Evolutionary conservation across 2,329 filamentous ascomycete species (phyloP).

Genomic region (Colletotrichum tanaceti): DNA sequence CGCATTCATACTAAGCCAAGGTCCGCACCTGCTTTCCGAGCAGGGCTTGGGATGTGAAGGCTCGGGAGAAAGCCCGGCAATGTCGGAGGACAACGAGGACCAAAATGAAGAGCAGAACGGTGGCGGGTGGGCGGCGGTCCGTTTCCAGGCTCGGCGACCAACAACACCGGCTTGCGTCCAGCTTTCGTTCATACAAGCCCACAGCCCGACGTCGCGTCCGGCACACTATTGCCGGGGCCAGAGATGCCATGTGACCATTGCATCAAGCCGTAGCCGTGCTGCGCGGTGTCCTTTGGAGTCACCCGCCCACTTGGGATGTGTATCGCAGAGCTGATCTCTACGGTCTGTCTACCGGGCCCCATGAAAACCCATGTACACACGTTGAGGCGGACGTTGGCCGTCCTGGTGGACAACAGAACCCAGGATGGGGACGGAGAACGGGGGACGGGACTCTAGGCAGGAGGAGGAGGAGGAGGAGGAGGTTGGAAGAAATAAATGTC

Average conservation of each 20-base stretch:
- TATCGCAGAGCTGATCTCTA: not conserved
- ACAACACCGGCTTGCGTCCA: not conserved
- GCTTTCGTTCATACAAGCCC: not conserved
- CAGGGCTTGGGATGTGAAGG: too few species aligned
- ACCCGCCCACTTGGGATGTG: too few species aligned
- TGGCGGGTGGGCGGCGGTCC: too few species aligned
- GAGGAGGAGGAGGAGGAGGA: too few species aligned
- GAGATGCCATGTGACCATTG: not conserved
- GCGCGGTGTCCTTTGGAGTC: too few species aligned
- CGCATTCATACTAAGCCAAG: not conserved
- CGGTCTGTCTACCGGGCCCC: too few species aligned
- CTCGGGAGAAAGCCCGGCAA: too few species aligned
- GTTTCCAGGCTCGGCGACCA: too few species aligned
- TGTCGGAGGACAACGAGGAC: too few species aligned
- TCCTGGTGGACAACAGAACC: not conserved
- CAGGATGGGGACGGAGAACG: not conserved
- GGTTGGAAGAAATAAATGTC: not conserved
- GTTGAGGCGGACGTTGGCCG: too few species aligned
- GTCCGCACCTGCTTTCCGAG: too few species aligned
- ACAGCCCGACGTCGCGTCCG: not conserved
- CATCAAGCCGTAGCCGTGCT: not conserved
- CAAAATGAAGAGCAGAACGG: too few species aligned
- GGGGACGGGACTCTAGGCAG: not conserved
- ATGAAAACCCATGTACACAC: not conserved
- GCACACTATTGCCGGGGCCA: not conserved